phyloP scores from a whole-genome alignment of 1,284 basidiomycete species.

The Cryptococcus sp. region DNA sequence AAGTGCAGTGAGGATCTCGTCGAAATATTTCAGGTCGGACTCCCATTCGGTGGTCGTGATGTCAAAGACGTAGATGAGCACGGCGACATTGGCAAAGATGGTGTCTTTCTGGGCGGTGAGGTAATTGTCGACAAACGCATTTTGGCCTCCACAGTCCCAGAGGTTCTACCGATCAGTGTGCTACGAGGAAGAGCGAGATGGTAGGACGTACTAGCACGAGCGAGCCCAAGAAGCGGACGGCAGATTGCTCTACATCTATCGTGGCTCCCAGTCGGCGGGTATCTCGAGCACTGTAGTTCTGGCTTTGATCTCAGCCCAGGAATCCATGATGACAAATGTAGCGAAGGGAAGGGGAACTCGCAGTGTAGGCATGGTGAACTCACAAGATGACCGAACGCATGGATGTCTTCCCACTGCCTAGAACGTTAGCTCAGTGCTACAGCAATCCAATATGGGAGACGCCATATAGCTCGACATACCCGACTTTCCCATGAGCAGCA shows the following conservation, averaged over 20 bases:
- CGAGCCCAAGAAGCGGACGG: slow-evolving; percentile 85
- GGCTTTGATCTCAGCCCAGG: slow-evolving; percentile 52
- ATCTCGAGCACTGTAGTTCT: slow-evolving; percentile 86
- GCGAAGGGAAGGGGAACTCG: no score
- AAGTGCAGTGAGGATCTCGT: slow-evolving; percentile 74
- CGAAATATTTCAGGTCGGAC: slow-evolving; percentile 75
- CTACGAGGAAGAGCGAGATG: background rate
- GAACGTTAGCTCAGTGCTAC: slow-evolving; percentile 31
- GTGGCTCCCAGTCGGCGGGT: slow-evolving; percentile 90
- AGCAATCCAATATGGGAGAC: no score
- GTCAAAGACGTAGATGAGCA: slow-evolving; percentile 98
- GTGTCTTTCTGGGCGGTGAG: slow-evolving; percentile 81
- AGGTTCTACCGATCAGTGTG: slow-evolving; percentile 55
- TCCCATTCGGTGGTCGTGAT: slow-evolving; percentile 64
- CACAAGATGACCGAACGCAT: slow-evolving; percentile 99
- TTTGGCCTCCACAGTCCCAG: slow-evolving; percentile 98
- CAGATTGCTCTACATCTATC: slow-evolving; percentile 95
- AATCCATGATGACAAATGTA: no score
- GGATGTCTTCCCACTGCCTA: slow-evolving; percentile 67
- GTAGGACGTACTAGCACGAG: slow-evolving; percentile 35
- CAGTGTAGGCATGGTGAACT: slow-evolving; percentile 47
- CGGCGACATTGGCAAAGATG: slow-evolving; percentile 92
- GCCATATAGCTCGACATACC: no score
- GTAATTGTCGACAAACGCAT: slow-evolving; percentile 95
- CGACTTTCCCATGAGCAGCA: slow-evolving; percentile 90